Conservation (phyloP, 2,329 filamentous ascomycete species). For the Paecilomyces formosus region DNA sequence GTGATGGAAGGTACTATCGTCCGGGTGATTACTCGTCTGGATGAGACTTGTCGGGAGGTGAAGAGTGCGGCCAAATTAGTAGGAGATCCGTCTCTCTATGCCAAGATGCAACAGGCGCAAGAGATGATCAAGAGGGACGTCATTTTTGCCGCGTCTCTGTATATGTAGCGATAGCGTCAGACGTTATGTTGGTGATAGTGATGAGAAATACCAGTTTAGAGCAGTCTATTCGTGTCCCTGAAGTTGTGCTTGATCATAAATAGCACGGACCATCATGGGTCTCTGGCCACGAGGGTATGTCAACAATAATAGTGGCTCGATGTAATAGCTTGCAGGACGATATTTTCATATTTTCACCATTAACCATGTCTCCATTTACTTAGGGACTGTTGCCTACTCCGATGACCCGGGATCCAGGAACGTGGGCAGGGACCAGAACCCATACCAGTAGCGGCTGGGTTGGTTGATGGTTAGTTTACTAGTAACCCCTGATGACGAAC, state of each 20-base stretch:
- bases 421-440: not conserved
- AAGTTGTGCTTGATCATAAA: not conserved
- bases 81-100: slow-evolving; percentile 84
- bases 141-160: slow-evolving; percentile 79
- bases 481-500: not conserved
- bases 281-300: not conserved
- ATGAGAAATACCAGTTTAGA: too few relatives aligned
- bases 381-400: not conserved
- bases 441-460: not conserved
- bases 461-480: not conserved
- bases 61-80: slow-evolving; percentile 96
- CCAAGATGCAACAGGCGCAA: slow-evolving; percentile 95
- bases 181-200: not conserved
- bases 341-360: not conserved
- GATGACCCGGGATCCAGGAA: not conserved
- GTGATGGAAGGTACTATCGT: slow-evolving; percentile 97
- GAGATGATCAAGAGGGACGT: slow-evolving; percentile 97
- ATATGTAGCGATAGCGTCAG: slow-evolving; percentile 54
- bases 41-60: slow-evolving; percentile 94
- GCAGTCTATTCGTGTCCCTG: too few relatives aligned
- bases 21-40: slow-evolving; percentile 81
- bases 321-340: not conserved
- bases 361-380: not conserved
- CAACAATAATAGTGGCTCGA: not conserved
- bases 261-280: not conserved